These are phyloP conservation scores for Truncatella angustata DNA, from an alignment of 2,329 filamentous ascomycete species.

Conservation along the genomic window DNA sequence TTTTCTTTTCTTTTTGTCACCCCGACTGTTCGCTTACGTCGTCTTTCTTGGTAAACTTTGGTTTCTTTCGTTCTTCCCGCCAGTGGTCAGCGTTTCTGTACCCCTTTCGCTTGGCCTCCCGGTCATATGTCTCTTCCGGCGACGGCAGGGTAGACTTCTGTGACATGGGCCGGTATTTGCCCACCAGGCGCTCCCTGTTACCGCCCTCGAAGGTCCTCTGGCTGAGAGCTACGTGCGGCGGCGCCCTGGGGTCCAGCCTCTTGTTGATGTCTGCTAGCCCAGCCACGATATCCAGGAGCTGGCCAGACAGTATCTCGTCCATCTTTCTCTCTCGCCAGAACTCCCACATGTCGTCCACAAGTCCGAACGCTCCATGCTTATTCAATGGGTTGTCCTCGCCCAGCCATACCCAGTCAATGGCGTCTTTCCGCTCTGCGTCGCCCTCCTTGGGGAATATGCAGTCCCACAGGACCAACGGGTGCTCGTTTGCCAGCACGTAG, in stretches of 20 bases:
- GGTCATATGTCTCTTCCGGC: constrained; percentile 57
- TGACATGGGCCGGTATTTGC: constrained; percentile 55
- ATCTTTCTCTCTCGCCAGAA: constrained; percentile 84
- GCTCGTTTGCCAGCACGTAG: constrained; percentile 89
- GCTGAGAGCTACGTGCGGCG: constrained; percentile 16
- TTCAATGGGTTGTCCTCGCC: constrained; percentile 61
- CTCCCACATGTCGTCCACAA: constrained; percentile 77
- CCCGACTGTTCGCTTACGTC: not conserved
- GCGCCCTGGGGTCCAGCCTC: constrained; percentile 15
- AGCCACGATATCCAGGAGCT: constrained; percentile 64
- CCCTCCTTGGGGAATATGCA: constrained; percentile 73
- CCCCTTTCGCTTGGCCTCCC: constrained; percentile 61
- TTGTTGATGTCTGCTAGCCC: constrained; percentile 29
- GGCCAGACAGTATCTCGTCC: constrained; percentile 79
- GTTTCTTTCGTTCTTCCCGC: constrained; percentile 22
- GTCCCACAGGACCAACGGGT: constrained; percentile 92
- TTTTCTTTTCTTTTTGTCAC: no score
- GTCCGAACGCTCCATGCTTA: constrained; percentile 63
- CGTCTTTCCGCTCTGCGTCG: constrained; percentile 44
- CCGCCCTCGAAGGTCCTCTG: constrained; percentile 54
- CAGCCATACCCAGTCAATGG: constrained; percentile 75
- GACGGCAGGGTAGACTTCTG: constrained; percentile 47
- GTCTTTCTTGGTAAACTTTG: not conserved
- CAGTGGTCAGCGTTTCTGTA: constrained; percentile 50
- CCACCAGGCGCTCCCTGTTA: constrained; percentile 46